A percentile compares a stretch with the other conserved stretches of the same genome.
Evolutionary conservation across 2,329 filamentous ascomycete species (phyloP).

Genomic region (Fusarium veterinarium): DNA sequence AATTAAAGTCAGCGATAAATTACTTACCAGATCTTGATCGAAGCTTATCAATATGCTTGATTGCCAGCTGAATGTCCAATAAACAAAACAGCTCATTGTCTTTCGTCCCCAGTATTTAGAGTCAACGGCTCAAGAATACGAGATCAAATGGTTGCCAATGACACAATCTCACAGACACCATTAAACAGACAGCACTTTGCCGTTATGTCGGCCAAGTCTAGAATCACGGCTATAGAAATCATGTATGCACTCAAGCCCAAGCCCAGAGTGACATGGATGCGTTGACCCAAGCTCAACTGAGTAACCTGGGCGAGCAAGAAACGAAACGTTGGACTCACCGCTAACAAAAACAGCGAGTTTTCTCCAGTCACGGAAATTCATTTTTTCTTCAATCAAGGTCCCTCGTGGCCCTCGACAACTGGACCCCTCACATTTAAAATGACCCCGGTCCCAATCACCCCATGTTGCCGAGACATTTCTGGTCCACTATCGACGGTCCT

Average conservation of each 20-base stretch:
- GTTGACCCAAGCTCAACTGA: constrained; percentile 3
- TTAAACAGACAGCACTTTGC: not conserved
- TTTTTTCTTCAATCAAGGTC: not conserved
- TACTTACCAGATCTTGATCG: constrained; percentile 17
- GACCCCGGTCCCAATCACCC: constrained; percentile 2
- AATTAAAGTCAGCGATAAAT: constrained; percentile 20
- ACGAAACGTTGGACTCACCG: constrained; percentile 17
- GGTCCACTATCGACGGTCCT: constrained; percentile 19
- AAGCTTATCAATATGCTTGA: constrained; percentile 18
- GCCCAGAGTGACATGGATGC: not conserved
- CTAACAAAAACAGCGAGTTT: not conserved
- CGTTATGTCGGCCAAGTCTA: not conserved
- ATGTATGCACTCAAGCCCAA: not conserved
- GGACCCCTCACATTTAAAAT: constrained; percentile 9
- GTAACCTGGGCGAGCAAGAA: constrained; percentile 16
- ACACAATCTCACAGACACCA: not conserved
- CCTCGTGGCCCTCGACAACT: constrained; percentile 1
- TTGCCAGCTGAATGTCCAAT: not conserved
- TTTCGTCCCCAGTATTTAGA: not conserved
- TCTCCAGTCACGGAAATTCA: constrained; percentile 8
- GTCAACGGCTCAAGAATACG: not conserved
- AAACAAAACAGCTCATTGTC: not conserved
- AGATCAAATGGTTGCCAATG: not conserved
- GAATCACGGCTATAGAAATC: not conserved
- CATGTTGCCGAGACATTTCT: constrained; percentile 23